These are phyloP conservation scores for Thermochaetoides thermophila DNA, from an alignment of 495 filamentous ascomycete genomes.

Conservation along the genomic window DNA sequence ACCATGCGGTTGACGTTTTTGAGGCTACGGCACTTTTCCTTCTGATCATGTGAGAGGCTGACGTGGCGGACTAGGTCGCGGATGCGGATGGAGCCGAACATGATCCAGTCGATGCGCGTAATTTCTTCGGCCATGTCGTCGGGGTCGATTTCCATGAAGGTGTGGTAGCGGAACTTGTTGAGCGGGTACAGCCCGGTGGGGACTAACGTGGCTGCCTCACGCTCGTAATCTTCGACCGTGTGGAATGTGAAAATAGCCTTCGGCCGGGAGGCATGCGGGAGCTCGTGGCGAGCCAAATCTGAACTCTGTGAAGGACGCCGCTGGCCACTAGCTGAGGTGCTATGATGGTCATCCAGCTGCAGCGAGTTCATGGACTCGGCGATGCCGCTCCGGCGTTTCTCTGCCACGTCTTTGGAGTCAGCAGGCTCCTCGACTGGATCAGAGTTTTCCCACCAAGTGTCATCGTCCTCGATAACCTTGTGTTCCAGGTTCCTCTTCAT, in stretches of 20 bases:
- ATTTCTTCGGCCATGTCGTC: conserved; percentile 80
- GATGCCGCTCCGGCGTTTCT: conserved; percentile 17
- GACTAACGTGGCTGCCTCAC: conserved; percentile 50
- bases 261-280: conserved; percentile 4
- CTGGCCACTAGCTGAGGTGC: conserved; percentile 17
- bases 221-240: conserved; percentile 57
- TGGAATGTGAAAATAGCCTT: conserved; percentile 36
- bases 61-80: conserved; percentile 88
- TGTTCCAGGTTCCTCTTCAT: conserved; percentile 50
- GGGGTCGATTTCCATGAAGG: conserved; percentile 65
- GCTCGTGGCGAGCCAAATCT: conserved; percentile 22
- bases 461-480: conserved; percentile 63
- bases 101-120: conserved; percentile 91
- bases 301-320: conserved; percentile 34
- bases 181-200: conserved; percentile 45
- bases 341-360: too few species aligned
- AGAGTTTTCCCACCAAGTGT: conserved; percentile 59
- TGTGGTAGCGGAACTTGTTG: conserved; percentile 67
- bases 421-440: conserved; percentile 41
- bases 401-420: conserved; percentile 10
- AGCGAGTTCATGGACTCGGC: conserved; percentile 30
- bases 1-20: conserved; percentile 87
- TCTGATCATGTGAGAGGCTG: conserved; percentile 52
- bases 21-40: conserved; percentile 65
- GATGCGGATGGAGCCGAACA: conserved; percentile 91